Conservation (phyloP, 2,329 filamentous ascomycete species). For the Diaporthe humulicola region DNA sequence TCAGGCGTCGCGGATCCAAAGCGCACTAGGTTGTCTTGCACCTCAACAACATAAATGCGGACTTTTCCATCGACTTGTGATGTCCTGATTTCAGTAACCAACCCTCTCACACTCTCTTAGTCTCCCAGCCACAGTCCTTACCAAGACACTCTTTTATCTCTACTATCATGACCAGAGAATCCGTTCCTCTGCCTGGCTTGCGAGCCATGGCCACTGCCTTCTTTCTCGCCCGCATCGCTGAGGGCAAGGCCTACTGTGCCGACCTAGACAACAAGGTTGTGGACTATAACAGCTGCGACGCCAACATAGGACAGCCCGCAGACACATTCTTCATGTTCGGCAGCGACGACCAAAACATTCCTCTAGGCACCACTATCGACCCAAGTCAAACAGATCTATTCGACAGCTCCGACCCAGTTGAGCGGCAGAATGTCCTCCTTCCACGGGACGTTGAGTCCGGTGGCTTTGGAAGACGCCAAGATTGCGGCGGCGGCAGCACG, state of each 20-base stretch:
- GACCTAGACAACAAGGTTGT: not conserved
- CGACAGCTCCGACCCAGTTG: not conserved
- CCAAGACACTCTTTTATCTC: too few species aligned
- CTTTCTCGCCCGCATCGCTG: not conserved
- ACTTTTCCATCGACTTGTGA: not conserved
- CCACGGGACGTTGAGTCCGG: not conserved
- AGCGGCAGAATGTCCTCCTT: not conserved
- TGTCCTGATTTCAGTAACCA: not conserved
- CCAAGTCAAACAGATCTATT: not conserved
- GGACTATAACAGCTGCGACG: not conserved
- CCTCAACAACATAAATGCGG: not conserved
- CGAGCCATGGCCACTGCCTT: not conserved
- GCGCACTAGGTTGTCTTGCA: not conserved
- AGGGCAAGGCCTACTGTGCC: not conserved
- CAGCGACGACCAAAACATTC: not conserved
- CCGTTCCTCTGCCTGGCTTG: not conserved
- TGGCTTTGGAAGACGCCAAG: not conserved
- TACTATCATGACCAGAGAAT: not conserved
- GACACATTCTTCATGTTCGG: constrained; percentile 1
- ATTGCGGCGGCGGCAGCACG: too few species aligned
- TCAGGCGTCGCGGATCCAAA: not conserved
- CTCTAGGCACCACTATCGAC: constrained; percentile 1
- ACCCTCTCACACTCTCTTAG: not conserved
- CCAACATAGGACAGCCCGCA: not conserved
- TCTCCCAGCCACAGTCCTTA: not conserved